Evolutionary conservation across 805 yeast genomes (phyloP).

Genomic region (Starmerella davenportii): DNA sequence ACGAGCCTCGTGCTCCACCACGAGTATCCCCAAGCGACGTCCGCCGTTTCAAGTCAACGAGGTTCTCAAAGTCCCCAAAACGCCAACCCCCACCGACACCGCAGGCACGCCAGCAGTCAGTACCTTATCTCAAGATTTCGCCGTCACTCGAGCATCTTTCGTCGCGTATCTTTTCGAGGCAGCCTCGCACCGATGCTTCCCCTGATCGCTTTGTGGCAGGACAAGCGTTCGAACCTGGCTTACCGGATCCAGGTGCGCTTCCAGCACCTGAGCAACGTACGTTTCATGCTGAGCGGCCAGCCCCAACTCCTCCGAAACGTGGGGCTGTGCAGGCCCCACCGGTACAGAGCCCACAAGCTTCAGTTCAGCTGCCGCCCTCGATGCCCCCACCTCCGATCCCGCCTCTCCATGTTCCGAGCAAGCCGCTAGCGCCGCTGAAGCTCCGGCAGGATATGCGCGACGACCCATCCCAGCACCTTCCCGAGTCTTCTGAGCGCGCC

Average conservation of each 20-base stretch:
- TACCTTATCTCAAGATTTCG: neutral
- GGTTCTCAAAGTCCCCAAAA: neutral
- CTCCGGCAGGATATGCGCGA: too few relatives aligned
- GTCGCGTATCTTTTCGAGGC: neutral
- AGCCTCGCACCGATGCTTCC: neutral
- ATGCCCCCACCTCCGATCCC: neutral
- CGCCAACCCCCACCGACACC: neutral
- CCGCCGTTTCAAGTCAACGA: constrained; percentile 4
- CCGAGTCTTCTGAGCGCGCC: too few relatives aligned
- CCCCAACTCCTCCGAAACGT: neutral
- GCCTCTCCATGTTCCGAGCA: neutral
- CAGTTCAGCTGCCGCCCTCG: neutral
- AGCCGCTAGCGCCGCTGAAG: neutral
- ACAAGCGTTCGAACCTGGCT: neutral
- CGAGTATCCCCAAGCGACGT: neutral
- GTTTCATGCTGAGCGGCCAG: neutral
- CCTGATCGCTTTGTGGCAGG: neutral
- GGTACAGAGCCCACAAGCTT: too few relatives aligned
- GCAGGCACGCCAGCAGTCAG: neutral
- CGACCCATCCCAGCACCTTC: too few relatives aligned
- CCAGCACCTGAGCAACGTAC: neutral
- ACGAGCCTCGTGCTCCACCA: neutral
- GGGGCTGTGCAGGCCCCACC: too few relatives aligned
- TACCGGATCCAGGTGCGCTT: neutral
- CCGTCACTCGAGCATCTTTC: neutral